Evolutionary conservation across 192 early-diverging fungal species (phyloP).

Genomic region (Powellomyces hirtus): DNA sequence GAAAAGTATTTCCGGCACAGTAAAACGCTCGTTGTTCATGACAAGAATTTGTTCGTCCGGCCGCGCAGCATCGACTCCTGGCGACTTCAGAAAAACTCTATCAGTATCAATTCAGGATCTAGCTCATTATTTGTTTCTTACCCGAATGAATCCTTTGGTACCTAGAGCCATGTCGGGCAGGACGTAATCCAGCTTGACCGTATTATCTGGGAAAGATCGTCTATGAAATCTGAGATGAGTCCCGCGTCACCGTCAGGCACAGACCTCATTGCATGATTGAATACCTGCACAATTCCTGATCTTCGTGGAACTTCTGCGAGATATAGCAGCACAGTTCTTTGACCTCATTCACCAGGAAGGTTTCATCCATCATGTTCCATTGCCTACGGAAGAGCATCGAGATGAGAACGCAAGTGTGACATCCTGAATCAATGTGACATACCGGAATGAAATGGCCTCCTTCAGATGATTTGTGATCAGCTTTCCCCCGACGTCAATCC

Average conservation of each 20-base stretch:
- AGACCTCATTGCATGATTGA: too few species aligned
- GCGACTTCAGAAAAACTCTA: too few species aligned
- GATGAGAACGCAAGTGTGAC: background rate
- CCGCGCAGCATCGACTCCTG: background rate
- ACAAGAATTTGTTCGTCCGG: slow-evolving; percentile 47
- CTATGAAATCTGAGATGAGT: too few species aligned
- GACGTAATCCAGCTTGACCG: slow-evolving; percentile 62
- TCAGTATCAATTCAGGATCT: too few species aligned
- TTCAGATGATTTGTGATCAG: slow-evolving; percentile 85
- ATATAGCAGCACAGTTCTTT: slow-evolving; percentile 85
- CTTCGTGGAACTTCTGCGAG: slow-evolving; percentile 61
- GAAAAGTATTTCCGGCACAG: slow-evolving; percentile 73
- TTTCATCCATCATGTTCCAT: slow-evolving; percentile 95
- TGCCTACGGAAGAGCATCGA: slow-evolving; percentile 36
- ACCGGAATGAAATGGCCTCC: slow-evolving; percentile 88
- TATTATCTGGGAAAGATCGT: too few species aligned
- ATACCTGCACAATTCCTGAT: slow-evolving; percentile 64
- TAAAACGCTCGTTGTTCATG: slow-evolving; percentile 75
- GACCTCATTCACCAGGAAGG: slow-evolving; percentile 76
- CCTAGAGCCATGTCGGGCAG: slow-evolving; percentile 61
- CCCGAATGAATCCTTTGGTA: slow-evolving; percentile 55
- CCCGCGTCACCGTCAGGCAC: too few species aligned
- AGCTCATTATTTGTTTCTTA: slow-evolving; percentile 12
- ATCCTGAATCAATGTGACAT: background rate
- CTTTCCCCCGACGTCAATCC: slow-evolving; percentile 84